Conservation (phyloP, 148 eudicot genomes). For the Salicornia ramosissima region DNA sequence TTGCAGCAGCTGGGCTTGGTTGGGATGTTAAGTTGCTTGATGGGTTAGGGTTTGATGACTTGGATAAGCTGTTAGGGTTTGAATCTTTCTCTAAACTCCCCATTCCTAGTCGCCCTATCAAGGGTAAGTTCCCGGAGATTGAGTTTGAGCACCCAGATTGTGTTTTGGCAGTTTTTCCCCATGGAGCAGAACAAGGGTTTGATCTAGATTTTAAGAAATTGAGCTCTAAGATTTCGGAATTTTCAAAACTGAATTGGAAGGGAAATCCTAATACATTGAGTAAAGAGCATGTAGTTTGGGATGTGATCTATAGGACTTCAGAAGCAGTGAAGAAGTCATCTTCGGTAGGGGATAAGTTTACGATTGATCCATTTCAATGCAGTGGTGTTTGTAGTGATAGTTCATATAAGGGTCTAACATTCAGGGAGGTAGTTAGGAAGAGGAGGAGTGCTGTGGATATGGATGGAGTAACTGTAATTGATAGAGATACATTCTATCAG, state of each 20-base stretch:
- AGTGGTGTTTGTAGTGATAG: conserved; percentile 55
- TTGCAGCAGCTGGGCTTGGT: conserved; percentile 81
- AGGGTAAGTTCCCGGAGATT: conserved; percentile 63
- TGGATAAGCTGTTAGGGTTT: conserved; percentile 74
- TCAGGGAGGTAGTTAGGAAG: conserved; percentile 69
- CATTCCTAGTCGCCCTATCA: conserved; percentile 62
- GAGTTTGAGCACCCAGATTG: conserved; percentile 98
- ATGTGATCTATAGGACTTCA: conserved; percentile 75
- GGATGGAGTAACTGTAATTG: conserved; percentile 65
- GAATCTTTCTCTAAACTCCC: conserved; percentile 27
- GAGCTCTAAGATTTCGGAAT: conserved; percentile 40
- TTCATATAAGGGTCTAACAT: conserved; percentile 52
- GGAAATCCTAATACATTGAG: conserved; percentile 78
- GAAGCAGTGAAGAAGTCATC: conserved; percentile 73
- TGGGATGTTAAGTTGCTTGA: conserved; percentile 95
- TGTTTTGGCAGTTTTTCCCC: conserved; percentile 60
- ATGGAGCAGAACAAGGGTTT: conserved; percentile 33
- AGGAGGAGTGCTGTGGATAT: conserved; percentile 94
- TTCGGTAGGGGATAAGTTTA: conserved; percentile 28
- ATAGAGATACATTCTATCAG: conserved; percentile 69
- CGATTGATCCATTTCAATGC: conserved; percentile 43
- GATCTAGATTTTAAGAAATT: conserved; percentile 45
- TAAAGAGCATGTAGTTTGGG: conserved; percentile 89
- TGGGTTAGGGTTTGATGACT: conserved; percentile 62
- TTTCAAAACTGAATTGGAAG: conserved; percentile 65